Percentiles rank a stretch among this genome's conserved stretches.
phyloP scores from a whole-genome alignment of 2,329 filamentous ascomycete genomes.

The Penicillium sclerotigenum region DNA sequence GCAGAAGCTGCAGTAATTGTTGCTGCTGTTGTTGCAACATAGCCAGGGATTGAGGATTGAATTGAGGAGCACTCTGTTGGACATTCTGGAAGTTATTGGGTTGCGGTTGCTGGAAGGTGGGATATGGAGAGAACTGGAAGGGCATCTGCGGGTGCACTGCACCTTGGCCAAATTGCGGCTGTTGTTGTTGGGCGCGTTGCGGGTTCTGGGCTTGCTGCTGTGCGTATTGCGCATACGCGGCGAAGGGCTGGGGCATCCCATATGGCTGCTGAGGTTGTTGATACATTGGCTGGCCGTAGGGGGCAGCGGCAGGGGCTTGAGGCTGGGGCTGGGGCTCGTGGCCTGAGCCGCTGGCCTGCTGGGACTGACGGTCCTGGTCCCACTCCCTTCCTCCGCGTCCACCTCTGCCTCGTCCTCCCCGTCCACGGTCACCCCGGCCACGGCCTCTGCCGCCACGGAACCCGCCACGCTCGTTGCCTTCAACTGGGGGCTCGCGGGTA shows the following conservation, averaged over 20 bases:
- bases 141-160: conserved; percentile 33
- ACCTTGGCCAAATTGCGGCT: conserved; percentile 27
- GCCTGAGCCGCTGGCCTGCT: conserved; percentile 18
- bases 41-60: conserved; percentile 59
- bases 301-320: conserved; percentile 21
- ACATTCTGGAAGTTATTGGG: conserved; percentile 45
- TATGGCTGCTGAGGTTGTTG: conserved; percentile 27
- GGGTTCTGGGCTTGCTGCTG: conserved; percentile 27
- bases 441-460: conserved; percentile 50
- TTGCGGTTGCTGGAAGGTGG: conserved; percentile 36
- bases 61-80: conserved; percentile 47
- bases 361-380: conserved; percentile 30
- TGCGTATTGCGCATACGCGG: conserved; percentile 25
- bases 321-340: conserved; percentile 27
- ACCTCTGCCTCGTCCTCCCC: conserved; percentile 38
- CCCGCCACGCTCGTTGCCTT: conserved; percentile 36
- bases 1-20: conserved; percentile 27
- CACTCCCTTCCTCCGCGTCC: conserved; percentile 30
- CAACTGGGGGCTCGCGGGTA: conserved; percentile 36
- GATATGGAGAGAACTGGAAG: conserved; percentile 33
- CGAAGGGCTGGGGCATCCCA: conserved; percentile 29
- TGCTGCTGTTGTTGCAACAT: conserved; percentile 44
- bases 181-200: conserved; percentile 34
- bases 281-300: conserved; percentile 24
- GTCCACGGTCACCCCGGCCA: conserved; percentile 42